Base-by-base conservation (phyloP, 1,284 basidiomycete genomes). In the Ganoderma meredithae region DNA sequence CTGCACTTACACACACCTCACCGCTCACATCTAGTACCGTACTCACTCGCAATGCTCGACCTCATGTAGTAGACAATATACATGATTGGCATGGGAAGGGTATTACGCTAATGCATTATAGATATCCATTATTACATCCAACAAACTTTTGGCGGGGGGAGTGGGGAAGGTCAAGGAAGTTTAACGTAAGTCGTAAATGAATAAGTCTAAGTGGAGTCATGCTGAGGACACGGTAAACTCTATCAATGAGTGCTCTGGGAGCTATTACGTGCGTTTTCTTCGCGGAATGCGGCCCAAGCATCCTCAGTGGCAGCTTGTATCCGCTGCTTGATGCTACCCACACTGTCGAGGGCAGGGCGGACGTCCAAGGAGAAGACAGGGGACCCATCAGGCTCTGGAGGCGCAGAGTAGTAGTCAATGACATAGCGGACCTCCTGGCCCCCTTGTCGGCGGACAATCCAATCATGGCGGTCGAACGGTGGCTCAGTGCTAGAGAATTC, bases 381-480 rank as follows among this genome's bases (percentile, higher is more conserved):
- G 63, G 92, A 93, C 17, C 96, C 96, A 73, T 97, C 91, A 36
- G 88, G 85, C 69, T 96, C 91, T 0, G 90, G 88, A 3, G 95
- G 93, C 0, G 94, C 95, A 62, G 93, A 93, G 80, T 98, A 98
- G 81, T 98, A 98, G 83, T 98, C 96, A 75, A 98, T 98, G 55
- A 98, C 93, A 81, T 98, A 98, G 77, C 95, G 93, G 61, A 95
- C 91, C 79, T 93, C 90, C 77, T 91, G 88, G 58, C 89, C 90
- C 66, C 83, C 83, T 43, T 88, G 88, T 62, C 97, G 90, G 44
- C 92, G 91, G 67, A 99, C 87, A 63, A 98, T 83, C 98, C 98
- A 99, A 83, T 99, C 97, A 79, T 99, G 98, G n/a, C 97, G 90
- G 79, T 99, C 97, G 77, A 99, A 99, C 1, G 98, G 97, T 6